Percentiles rank a stretch among this genome's conserved stretches.
Conservation (phyloP, 345 rosid genomes). For the Syzygium oleosum region DNA sequence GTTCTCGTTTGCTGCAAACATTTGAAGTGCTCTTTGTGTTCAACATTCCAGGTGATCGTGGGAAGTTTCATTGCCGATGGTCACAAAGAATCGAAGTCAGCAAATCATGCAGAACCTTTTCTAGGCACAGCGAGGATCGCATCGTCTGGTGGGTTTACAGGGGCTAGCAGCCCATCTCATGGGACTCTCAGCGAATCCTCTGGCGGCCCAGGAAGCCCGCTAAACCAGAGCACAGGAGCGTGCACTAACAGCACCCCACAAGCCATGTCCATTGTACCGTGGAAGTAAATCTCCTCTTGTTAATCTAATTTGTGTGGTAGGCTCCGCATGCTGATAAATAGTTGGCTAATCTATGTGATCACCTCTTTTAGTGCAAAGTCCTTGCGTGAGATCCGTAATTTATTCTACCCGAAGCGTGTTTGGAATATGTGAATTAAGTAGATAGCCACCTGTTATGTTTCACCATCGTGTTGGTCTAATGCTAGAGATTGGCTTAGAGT, state of each 20-base stretch:
- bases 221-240: constrained; percentile 32
- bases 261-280: constrained; percentile 17
- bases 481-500: neutral
- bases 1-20: neutral
- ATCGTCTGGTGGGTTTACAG: constrained; percentile 12
- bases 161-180: constrained; percentile 42
- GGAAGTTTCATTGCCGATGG: constrained; percentile 41
- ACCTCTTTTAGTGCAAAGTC: neutral
- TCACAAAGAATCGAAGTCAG: constrained; percentile 25
- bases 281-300: constrained; percentile 22
- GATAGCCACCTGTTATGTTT: neutral
- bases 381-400: neutral
- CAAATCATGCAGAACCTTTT: constrained; percentile 21
- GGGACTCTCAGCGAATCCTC: constrained; percentile 51
- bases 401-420: neutral
- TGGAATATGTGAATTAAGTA: neutral
- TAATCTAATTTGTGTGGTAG: neutral
- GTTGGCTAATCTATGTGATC: neutral
- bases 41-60: constrained; percentile 27
- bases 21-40: neutral
- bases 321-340: neutral
- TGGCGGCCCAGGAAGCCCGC: constrained; percentile 45
- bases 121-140: constrained; percentile 10
- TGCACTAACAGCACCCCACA: constrained; percentile 29
- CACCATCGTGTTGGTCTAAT: neutral